phyloP scores from a whole-genome alignment of 805 yeast genomes.

The Pichia gijzeniarum region DNA sequence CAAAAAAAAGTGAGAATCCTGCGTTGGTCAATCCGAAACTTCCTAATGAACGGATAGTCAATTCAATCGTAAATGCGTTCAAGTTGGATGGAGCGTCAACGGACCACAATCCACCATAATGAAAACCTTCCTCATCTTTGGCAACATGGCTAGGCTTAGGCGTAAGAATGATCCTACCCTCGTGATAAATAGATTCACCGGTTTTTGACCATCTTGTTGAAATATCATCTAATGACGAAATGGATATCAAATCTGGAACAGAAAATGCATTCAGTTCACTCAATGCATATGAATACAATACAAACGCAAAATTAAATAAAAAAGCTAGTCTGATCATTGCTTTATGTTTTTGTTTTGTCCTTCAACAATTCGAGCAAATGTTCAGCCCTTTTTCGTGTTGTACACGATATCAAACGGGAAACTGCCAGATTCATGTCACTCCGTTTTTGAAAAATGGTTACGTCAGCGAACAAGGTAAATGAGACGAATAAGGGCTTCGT shows the following conservation, averaged over 20 bases:
- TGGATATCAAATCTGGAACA: slow-evolving; percentile 22
- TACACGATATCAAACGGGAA: no score
- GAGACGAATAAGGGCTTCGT: neutral
- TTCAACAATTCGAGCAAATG: no score
- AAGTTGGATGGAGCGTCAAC: slow-evolving; percentile 16
- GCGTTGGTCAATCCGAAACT: slow-evolving; percentile 42
- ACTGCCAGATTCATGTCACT: no score
- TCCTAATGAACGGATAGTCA: slow-evolving; percentile 58
- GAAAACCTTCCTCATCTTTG: slow-evolving; percentile 18
- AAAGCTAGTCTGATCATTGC: neutral
- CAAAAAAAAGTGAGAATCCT: slow-evolving; percentile 54
- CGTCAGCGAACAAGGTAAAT: no score
- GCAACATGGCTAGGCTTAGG: slow-evolving; percentile 31
- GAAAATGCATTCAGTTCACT: slow-evolving; percentile 15
- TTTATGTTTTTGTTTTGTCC: no score
- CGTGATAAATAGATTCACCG: slow-evolving; percentile 37
- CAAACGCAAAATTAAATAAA: neutral
- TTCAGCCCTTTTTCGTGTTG: no score
- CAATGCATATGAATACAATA: neutral
- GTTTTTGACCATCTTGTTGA: slow-evolving; percentile 39
- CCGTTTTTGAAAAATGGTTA: no score
- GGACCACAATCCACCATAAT: slow-evolving; percentile 42
- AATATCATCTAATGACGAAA: slow-evolving; percentile 26
- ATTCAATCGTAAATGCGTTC: slow-evolving; percentile 43
- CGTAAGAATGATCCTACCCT: slow-evolving; percentile 50